Evolutionary conservation across 2,329 filamentous ascomycete genomes (phyloP), one percentile per base, ranked within the genome.

Genomic region (Penicillium corylophilum): DNA sequence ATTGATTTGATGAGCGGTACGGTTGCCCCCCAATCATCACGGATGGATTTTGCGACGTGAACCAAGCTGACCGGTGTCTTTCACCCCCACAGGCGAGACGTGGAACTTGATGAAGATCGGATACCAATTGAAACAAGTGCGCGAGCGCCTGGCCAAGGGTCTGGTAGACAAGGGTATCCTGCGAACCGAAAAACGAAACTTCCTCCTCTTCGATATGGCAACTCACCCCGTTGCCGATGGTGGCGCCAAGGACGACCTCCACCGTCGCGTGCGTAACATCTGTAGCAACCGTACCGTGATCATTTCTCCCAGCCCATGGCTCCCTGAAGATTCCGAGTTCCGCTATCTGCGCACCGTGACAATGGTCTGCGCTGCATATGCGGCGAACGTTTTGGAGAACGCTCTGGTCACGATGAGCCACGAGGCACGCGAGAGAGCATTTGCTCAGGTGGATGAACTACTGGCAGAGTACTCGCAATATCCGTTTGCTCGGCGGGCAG

Each of bases 71-170:
- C 42, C 48, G 26, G 56, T 53, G 41, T 50, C 53, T 53, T 33
- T 43, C 60, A 67, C 57, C 36, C 36, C 33, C 46, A 53, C 69
- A 97, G 93, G 94, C 71, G 94, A 99, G 76, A 99, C 94, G 49
- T 99, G 94, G 94, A 99, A 99, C 72, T 79, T 99, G 60, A 97
- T 99, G 94, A 99, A 99, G 81, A 99, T 99, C 66, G 94, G 94
- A 71, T 99, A 99, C 76, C 94, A 99, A 79, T 83, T 99, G 64
- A 99, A 99, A 79, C 94, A 99, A 81, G 94, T 99, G 53, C 91
- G 94, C 70, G 94, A 99, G 79, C 89, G 94, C 51, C 83, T 99
- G 51, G 93, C 92, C 68, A 99, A 99, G 77, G 94, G 94, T 29
- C 84, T 99, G 41, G 94, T 99, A 59, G 94, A 99, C 79, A 99